Conservation (phyloP, 371 early-diverging fungal genomes). For the Circinella minor region DNA sequence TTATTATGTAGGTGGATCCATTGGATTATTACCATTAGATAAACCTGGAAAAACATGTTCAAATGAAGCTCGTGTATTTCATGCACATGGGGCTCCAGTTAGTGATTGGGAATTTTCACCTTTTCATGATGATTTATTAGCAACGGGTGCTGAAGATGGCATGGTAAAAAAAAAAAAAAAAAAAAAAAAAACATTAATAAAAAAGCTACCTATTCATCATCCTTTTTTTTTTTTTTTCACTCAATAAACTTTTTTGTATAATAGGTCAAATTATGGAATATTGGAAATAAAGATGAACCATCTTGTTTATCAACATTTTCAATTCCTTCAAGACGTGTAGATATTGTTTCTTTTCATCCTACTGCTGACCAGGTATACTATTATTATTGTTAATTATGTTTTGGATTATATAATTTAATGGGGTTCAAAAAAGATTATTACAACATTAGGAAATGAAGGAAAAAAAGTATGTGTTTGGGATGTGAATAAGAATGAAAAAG, state of each 20-base stretch:
- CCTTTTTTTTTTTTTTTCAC: no score
- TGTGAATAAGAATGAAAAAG: slow-evolving; percentile 41
- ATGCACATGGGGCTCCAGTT: slow-evolving; percentile 50
- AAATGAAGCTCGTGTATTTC: slow-evolving; percentile 37
- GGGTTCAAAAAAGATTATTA: slow-evolving; percentile 29
- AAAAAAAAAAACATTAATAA: no score
- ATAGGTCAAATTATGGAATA: slow-evolving; percentile 45
- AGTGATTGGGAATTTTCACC: slow-evolving; percentile 64
- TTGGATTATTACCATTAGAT: slow-evolving; percentile 48
- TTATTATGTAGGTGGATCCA: slow-evolving; percentile 31
- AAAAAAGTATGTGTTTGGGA: slow-evolving; percentile 75
- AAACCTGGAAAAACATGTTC: slow-evolving; percentile 49
- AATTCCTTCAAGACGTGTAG: slow-evolving; percentile 48
- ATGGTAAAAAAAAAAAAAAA: no score
- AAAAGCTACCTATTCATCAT: no score
- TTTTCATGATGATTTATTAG: slow-evolving; percentile 49
- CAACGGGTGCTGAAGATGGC: slow-evolving; percentile 62
- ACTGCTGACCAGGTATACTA: slow-evolving; percentile 50
- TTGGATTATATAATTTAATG: background rate
- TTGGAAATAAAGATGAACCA: slow-evolving; percentile 25
- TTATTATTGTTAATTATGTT: no score
- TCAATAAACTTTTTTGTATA: background rate
- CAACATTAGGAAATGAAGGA: slow-evolving; percentile 43
- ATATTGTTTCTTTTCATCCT: slow-evolving; percentile 61
- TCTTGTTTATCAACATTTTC: slow-evolving; percentile 21